Evolutionary conservation across 2,329 filamentous ascomycete species (phyloP), one percentile per base, ranked within the genome.

Genomic region (Leptographium wingfieldii): DNA sequence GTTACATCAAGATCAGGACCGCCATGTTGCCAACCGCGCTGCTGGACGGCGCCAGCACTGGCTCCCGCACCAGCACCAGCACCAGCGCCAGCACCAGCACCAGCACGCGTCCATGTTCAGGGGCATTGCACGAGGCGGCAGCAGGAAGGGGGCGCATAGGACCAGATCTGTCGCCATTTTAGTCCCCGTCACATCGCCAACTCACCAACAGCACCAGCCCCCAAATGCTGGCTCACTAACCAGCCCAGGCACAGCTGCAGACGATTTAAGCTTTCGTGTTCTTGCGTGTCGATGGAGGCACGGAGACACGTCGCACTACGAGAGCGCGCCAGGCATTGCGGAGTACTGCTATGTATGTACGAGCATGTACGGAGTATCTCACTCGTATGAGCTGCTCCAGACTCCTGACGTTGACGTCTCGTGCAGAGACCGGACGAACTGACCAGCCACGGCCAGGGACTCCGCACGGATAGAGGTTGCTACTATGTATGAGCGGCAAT

Each of bases 181-280:
- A 60, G 59, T 58, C 59, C 31, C 59, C 59, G 59, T 60, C 59
- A 60, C 59, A 60, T 60, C 59, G 56, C 59, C 55, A 55, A 55
- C 49, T 57, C 54, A 35, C 59, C 55, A 57, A 58, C 49, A 57
- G n/a, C 48, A 60, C 46, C 55, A 57, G 12, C 22, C 33, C n/a
- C 25, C 48, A n/a, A 49, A n/a, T 31, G 53, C 12, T 40, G 48
- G 27, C 31, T 43, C 48, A 38, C 49, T 56, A 59, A 27, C 29
- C 53, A 51, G 40, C 25, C 43, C 22, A 57, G 46, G 31, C 25
- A 59, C n/a, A 38, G 14, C 58, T 46, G 43, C 40, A 48, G 40
- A 31, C 53, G 38, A 56, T 57, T 60, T 56, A 60, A 60, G 59
- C 54, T 60, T 60, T 60, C 29, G 40, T 38, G 52, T 11, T 7